A percentile compares a stretch with the other conserved stretches of the same genome.
Conservation (phyloP, 2,329 filamentous ascomycete genomes). For the Colletotrichum trifolii region DNA sequence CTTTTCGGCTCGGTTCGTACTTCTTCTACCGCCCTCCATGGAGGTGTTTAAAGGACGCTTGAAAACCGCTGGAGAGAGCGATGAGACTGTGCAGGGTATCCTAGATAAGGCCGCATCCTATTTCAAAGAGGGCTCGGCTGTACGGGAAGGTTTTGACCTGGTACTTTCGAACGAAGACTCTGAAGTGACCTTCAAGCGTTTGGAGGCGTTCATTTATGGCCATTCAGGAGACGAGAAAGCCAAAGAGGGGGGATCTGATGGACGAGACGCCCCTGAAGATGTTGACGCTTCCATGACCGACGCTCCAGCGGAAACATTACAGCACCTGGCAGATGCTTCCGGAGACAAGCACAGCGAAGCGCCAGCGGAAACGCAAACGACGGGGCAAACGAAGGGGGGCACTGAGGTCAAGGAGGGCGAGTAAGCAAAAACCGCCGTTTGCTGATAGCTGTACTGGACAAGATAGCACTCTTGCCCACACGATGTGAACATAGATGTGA, state of each 20-base stretch:
- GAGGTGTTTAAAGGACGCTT: slow-evolving; percentile 44
- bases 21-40: slow-evolving; percentile 57
- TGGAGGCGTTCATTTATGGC: slow-evolving; percentile 32
- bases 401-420: not conserved
- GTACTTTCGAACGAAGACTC: slow-evolving; percentile 36
- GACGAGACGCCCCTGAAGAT: not conserved
- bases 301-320: slow-evolving; percentile 6
- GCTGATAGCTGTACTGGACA: not conserved
- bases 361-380: not conserved
- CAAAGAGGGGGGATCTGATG: slow-evolving; percentile 10
- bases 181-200: slow-evolving; percentile 21
- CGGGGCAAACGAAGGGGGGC: slow-evolving; percentile 1
- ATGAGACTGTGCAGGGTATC: slow-evolving; percentile 39
- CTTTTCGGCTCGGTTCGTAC: slow-evolving; percentile 66
- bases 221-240: slow-evolving; percentile 1
- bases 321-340: slow-evolving; percentile 3
- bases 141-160: slow-evolving; percentile 31
- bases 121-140: slow-evolving; percentile 40
- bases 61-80: slow-evolving; percentile 41
- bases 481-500: not conserved
- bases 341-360: not conserved
- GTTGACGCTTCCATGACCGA: slow-evolving; percentile 28
- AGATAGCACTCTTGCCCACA: not conserved
- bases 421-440: too few relatives aligned
- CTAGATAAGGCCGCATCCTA: slow-evolving; percentile 40